Percentiles rank a stretch among this genome's conserved stretches.
phyloP scores from a whole-genome alignment of 768 basidiomycete species.

The Lentinula boryana region DNA sequence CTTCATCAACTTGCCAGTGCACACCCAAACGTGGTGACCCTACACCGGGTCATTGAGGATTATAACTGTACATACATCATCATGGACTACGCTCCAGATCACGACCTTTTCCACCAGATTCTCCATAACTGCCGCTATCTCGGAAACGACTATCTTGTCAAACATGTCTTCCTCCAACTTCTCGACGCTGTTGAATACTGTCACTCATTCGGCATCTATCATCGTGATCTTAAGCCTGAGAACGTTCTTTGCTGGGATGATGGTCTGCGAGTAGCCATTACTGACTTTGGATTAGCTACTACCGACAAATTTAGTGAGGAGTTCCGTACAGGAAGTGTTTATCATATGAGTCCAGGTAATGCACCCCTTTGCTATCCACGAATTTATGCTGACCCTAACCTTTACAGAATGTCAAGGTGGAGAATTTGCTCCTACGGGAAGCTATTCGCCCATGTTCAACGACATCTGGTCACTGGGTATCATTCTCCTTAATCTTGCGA shows the following conservation, averaged over 20 bases:
- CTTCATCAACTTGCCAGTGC: slow-evolving; percentile 71
- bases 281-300: slow-evolving; percentile 94
- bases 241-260: slow-evolving; percentile 83
- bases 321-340: slow-evolving; percentile 95
- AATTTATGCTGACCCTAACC: slow-evolving; percentile 15
- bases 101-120: slow-evolving; percentile 92
- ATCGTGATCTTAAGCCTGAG: slow-evolving; percentile 97
- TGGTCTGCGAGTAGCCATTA: slow-evolving; percentile 76
- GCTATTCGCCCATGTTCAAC: slow-evolving; percentile 83
- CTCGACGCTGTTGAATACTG: slow-evolving; percentile 92
- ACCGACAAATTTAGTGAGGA: slow-evolving; percentile 81
- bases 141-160: slow-evolving; percentile 81
- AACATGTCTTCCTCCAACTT: slow-evolving; percentile 87
- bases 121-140: slow-evolving; percentile 71
- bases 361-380: slow-evolving; percentile 10
- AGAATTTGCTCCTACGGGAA: slow-evolving; percentile 50
- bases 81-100: slow-evolving; percentile 89
- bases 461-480: slow-evolving; percentile 98
- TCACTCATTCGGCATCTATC: slow-evolving; percentile 88
- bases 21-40: slow-evolving; percentile 78
- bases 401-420: slow-evolving; percentile 86
- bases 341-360: slow-evolving; percentile 94
- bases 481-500: slow-evolving; percentile 92
- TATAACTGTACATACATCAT: slow-evolving; percentile 79
- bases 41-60: slow-evolving; percentile 86